Evolutionary conservation across 805 yeast species (phyloP), one percentile per base, ranked within the genome.

Genomic region (Wickerhamomyces mucosus): DNA sequence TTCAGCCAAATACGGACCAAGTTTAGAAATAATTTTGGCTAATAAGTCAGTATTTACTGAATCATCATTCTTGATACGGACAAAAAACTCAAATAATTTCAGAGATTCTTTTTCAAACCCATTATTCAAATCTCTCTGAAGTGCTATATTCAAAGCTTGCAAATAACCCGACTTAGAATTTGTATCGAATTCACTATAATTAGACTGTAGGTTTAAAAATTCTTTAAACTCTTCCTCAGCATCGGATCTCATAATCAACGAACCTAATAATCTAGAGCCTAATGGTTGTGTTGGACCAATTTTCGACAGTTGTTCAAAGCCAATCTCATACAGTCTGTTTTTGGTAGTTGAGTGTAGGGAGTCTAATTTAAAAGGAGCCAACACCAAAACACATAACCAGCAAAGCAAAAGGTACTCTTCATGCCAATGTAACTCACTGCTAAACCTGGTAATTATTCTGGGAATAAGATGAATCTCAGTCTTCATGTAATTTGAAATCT

Each of bases 331-430:
- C 2, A 78, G 43, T 3, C 49, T 32, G 2, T 44, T 39, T 5
- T 67, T 50, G 0, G 53, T 34, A 0, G 47, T 35, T 3, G 49
- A 39, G 2, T 53, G 54, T 12, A 78, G 52, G 0, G 55, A 39
- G 1, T 51, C 54, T 17, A 88, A 56, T 2, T 71, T 65, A 46
- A 88, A 86, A 0, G 97, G 96, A 0, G 77, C 72, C n/a, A 81
- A 56, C 0, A 75, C 67, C 15, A 86, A 56, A 8, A 78, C 72
- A 0, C 78, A 67, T 8, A 84, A 61, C 95, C 95, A 88, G 4
- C 80, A 58, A 7, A 85, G 53, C 26, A 75, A 47, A 9, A 77
- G 53, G 35, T 59, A 75, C 21, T 56, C 48, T 19, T 59, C 60
- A 29, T 66, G 61, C 82, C 79, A 73, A 33, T 47, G 28, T 7